These are phyloP conservation scores for Pythium dissimile DNA, from an alignment of 352 stramenopile species.

Conservation along the genomic window DNA sequence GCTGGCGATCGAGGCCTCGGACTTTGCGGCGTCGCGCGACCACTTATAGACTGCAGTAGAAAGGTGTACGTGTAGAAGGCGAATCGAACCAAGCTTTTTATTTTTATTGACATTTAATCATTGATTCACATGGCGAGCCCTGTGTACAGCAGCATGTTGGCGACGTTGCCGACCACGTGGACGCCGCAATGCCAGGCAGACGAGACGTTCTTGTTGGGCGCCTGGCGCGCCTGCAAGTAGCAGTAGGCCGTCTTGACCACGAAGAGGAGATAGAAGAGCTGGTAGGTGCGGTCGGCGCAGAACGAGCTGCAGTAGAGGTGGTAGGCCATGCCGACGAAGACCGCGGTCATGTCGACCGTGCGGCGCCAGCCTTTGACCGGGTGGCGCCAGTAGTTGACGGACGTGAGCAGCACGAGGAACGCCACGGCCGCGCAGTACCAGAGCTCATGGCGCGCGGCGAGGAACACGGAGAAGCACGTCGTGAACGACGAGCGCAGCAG, in stretches of 20 bases:
- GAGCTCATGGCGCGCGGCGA: slow-evolving; percentile 48
- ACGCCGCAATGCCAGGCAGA: slow-evolving; percentile 79
- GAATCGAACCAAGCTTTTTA: not conserved
- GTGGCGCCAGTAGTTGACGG: slow-evolving; percentile 83
- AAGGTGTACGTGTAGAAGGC: too few relatives aligned
- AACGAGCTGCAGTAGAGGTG: slow-evolving; percentile 61
- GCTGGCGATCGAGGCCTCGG: slow-evolving; percentile 41
- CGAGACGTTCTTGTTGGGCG: slow-evolving; percentile 57
- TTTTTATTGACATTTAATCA: not conserved
- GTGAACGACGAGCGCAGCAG: slow-evolving; percentile 75
- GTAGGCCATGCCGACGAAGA: slow-evolving; percentile 53
- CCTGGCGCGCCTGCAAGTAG: slow-evolving; percentile 62
- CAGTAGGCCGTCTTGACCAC: slow-evolving; percentile 68
- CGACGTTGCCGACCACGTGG: slow-evolving; percentile 71
- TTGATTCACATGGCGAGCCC: slow-evolving; percentile 40
- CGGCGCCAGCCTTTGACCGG: slow-evolving; percentile 73
- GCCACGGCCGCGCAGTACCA: slow-evolving; percentile 62
- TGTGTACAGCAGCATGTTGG: slow-evolving; percentile 74
- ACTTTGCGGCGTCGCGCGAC: slow-evolving; percentile 53
- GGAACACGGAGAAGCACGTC: slow-evolving; percentile 57
- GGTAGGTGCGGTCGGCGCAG: slow-evolving; percentile 50
- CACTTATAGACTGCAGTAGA: slow-evolving; percentile 7
- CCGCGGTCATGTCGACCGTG: slow-evolving; percentile 61
- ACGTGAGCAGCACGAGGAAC: slow-evolving; percentile 73
- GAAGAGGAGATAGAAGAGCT: slow-evolving; percentile 59